phyloP scores from a whole-genome alignment of 1,139 yeast species.

The Saccharomyces hybrid region DNA sequence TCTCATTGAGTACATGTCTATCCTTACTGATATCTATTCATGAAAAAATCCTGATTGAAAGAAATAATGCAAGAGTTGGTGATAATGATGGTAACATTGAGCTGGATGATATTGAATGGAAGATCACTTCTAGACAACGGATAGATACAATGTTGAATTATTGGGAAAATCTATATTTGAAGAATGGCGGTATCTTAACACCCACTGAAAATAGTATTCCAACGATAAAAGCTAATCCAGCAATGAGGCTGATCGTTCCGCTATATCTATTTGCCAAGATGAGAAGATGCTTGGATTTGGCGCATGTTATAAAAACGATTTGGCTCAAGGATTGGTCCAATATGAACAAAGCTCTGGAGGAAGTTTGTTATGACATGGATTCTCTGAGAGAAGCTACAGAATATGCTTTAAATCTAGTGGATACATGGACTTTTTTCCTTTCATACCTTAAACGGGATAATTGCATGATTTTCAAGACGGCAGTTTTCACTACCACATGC shows the following conservation, averaged over 20 bases:
- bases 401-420: constrained; percentile 51
- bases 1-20: constrained; percentile 53
- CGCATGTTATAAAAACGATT: constrained; percentile 51
- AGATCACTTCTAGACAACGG: constrained; percentile 50
- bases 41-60: constrained; percentile 55
- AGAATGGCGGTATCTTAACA: constrained; percentile 53
- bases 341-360: constrained; percentile 48
- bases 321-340: constrained; percentile 61
- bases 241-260: constrained; percentile 58
- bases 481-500: constrained; percentile 66
- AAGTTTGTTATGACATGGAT: constrained; percentile 36
- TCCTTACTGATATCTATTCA: constrained; percentile 66
- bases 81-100: constrained; percentile 28
- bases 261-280: constrained; percentile 56
- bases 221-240: constrained; percentile 44
- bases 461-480: constrained; percentile 60
- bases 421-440: constrained; percentile 64
- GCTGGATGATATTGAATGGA: constrained; percentile 48
- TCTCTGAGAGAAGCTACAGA: constrained; percentile 51
- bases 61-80: constrained; percentile 31
- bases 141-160: constrained; percentile 49
- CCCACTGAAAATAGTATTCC: constrained; percentile 41
- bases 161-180: constrained; percentile 59
- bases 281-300: constrained; percentile 50
- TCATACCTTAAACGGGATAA: constrained; percentile 55